Conservation (phyloP, 2,329 filamentous ascomycete species). For the Fusarium verrucosum region DNA sequence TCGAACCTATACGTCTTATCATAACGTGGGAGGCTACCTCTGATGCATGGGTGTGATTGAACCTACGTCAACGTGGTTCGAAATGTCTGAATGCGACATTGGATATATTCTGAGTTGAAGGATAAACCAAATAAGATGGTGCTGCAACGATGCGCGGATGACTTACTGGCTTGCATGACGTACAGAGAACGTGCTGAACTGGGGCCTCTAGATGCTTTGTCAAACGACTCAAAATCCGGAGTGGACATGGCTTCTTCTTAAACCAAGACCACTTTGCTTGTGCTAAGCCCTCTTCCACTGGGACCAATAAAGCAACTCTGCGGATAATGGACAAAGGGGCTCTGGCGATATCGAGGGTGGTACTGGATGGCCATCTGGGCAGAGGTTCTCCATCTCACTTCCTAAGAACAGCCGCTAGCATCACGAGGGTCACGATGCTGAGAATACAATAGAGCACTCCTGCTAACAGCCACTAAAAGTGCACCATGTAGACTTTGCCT, state of each 20-base stretch:
- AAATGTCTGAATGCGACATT: no score
- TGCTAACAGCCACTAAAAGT: neutral
- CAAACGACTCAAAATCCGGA: conserved; percentile 1
- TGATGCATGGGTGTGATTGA: no score
- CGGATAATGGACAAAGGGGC: neutral
- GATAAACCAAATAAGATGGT: no score
- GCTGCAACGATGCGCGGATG: no score
- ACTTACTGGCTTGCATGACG: neutral
- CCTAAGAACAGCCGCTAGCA: neutral
- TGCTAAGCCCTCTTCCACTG: conserved; percentile 3
- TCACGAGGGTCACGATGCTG: neutral
- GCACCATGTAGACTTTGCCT: no score
- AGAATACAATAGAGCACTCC: conserved; percentile 1
- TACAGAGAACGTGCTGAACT: neutral
- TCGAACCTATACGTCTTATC: no score
- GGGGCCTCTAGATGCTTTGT: conserved; percentile 8
- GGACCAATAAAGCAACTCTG: neutral
- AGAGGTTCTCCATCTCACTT: neutral
- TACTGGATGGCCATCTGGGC: neutral
- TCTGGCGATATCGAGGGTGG: neutral
- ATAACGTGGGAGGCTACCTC: no score
- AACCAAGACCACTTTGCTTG: conserved; percentile 12
- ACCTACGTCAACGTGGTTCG: no score
- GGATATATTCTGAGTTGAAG: no score
- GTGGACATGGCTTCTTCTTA: conserved; percentile 1